Base-by-base conservation (phyloP, 139 green algal species). In the Auxenochlorella pyrenoidosa region DNA sequence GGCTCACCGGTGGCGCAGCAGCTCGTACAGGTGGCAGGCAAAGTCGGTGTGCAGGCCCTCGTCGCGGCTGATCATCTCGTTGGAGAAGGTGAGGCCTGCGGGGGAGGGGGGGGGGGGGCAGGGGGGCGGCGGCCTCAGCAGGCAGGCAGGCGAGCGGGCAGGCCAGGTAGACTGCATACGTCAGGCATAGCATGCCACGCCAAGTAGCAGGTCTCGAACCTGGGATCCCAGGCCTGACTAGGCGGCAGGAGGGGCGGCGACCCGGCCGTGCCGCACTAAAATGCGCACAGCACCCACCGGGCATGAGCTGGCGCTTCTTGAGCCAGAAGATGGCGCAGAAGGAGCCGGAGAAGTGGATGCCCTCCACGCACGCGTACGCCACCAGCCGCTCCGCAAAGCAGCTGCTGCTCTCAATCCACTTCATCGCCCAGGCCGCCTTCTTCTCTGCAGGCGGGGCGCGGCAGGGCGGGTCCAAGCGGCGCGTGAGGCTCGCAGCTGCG, bases 371-470 rank as follows among this genome's bases (percentile, higher is more conserved):
- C 22, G 94, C 94, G 84, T 96, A 97, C 16, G 94, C 94, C 40
- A 97, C 85, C 44, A 97, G 92, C 51, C 94, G 86, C 87, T 94
- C 89, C 4, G 94, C 94, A 90, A 97, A 97, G 79, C 59, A 90
- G 59, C n/a, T 89, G 77, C 32, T 80, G 87, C 71, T 90, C 43
- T 90, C 90, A 77, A 99, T 99, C 98, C 98, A 99, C 82, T 93
- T 94, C 54, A 99, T 81, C 1, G 98, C 98, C 98, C 98, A 99
- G n/a, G 97, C 86, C 2, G 98, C 97, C 94, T 99, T 99, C 87
- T 93, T 96, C 83, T 54, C 82, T 86, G 81, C 65, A 63, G 28
- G 40, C 30, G 10, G 81, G 30, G 75, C 21, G 22, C 5, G 36
- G 58, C 34, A 34, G 58, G 32, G 16, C 76, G 32, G 38, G 47